phyloP scores from a whole-genome alignment of 2,329 filamentous ascomycete species.

The Hypoxylon sp. region DNA sequence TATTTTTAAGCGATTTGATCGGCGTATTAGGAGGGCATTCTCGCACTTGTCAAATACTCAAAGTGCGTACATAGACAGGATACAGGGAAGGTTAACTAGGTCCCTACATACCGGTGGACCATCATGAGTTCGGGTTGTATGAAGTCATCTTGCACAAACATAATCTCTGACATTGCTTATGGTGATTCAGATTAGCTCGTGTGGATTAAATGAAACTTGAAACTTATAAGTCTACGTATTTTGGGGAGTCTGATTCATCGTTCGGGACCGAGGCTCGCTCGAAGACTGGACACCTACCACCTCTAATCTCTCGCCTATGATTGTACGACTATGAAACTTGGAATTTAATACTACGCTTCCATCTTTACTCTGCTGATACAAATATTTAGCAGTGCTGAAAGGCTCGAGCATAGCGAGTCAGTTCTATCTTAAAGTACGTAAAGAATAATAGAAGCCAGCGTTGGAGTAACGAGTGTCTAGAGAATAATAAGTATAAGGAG shows the following conservation, averaged over 20 bases:
- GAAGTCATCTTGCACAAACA: slow-evolving; percentile 3
- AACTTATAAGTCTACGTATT: not conserved
- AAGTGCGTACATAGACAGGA: slow-evolving; percentile 25
- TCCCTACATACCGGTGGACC: not conserved
- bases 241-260: not conserved
- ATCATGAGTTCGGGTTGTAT: slow-evolving; percentile 18
- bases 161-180: not conserved
- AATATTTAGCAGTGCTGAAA: too few relatives aligned
- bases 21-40: slow-evolving; percentile 27
- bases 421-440: too few relatives aligned
- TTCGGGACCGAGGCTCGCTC: too few relatives aligned
- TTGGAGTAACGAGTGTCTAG: too few relatives aligned
- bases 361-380: too few relatives aligned
- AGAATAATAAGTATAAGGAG: too few relatives aligned
- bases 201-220: not conserved
- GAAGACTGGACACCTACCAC: too few relatives aligned
- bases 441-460: too few relatives aligned
- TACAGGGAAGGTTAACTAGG: slow-evolving; percentile 7
- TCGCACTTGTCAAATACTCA: slow-evolving; percentile 25
- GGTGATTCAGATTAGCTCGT: not conserved
- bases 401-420: too few relatives aligned
- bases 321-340: too few relatives aligned
- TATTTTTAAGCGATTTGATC: slow-evolving; percentile 23
- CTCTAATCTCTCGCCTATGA: too few relatives aligned
- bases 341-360: too few relatives aligned